A percentile compares a stretch with the other conserved stretches of the same genome.
Conservation (phyloP, 2,329 filamentous ascomycete genomes). For the Curvularia lunata region DNA sequence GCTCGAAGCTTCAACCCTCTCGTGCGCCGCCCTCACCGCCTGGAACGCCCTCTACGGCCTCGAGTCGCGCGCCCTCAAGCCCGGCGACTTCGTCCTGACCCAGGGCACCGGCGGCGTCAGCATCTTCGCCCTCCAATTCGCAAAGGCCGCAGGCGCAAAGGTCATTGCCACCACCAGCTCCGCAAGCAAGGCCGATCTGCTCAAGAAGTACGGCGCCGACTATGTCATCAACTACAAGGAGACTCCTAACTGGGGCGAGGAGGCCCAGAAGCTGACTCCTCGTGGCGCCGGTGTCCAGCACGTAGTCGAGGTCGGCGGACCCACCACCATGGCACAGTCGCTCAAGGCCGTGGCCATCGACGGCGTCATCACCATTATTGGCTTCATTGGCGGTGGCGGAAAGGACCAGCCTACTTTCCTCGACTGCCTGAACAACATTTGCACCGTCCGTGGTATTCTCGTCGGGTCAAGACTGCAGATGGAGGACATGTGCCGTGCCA, state of each 20-base stretch:
- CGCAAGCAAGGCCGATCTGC: constrained; percentile 55
- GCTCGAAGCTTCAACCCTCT: constrained; percentile 55
- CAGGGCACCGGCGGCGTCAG: constrained; percentile 75
- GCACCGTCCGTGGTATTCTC: constrained; percentile 64
- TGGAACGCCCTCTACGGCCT: constrained; percentile 63
- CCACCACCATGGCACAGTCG: constrained; percentile 61
- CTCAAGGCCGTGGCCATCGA: constrained; percentile 62
- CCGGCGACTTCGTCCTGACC: constrained; percentile 62
- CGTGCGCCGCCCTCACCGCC: constrained; percentile 54
- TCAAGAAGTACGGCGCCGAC: constrained; percentile 62
- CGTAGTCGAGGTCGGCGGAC: constrained; percentile 70
- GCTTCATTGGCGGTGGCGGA: constrained; percentile 61
- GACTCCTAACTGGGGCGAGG: constrained; percentile 61
- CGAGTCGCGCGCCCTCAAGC: constrained; percentile 46
- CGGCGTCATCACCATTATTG: constrained; percentile 61
- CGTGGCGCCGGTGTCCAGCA: constrained; percentile 64
- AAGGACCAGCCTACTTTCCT: constrained; percentile 60
- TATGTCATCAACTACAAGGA: constrained; percentile 65
- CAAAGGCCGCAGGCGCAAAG: constrained; percentile 60
- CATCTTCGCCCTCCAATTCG: constrained; percentile 67
- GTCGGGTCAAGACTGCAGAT: constrained; percentile 64
- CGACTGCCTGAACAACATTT: constrained; percentile 56
- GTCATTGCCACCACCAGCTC: constrained; percentile 66
- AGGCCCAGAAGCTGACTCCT: constrained; percentile 59
- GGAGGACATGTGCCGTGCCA: constrained; percentile 64